These are phyloP conservation scores for Flaveria floridana DNA, from an alignment of 140 eudicot species.

Conservation along the genomic window DNA sequence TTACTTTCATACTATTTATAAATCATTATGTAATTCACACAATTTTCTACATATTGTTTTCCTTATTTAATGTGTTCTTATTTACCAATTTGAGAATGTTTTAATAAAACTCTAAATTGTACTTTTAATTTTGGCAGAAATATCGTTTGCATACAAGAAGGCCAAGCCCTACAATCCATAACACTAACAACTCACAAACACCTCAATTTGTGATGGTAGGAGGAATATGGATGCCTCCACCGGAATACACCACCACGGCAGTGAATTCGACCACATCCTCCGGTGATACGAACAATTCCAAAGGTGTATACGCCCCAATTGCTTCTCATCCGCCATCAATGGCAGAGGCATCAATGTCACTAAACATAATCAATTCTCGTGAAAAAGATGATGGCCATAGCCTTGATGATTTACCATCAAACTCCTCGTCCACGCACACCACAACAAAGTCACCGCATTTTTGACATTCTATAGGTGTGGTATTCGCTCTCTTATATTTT, in stretches of 20 bases:
- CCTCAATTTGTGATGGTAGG: constrained; percentile 98
- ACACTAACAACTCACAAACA: constrained; percentile 53
- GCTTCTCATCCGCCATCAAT: constrained; percentile 49
- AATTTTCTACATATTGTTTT: too few species aligned
- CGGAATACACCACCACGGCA: constrained; percentile 62
- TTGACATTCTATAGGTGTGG: constrained; percentile 30
- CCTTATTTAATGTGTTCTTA: too few species aligned
- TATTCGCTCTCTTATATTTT: neutral
- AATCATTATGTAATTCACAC: too few species aligned
- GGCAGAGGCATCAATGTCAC: neutral
- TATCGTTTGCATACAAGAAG: constrained; percentile 86
- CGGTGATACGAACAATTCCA: constrained; percentile 40
- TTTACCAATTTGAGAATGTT: too few species aligned
- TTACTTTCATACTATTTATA: too few species aligned
- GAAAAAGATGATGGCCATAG: constrained; percentile 38
- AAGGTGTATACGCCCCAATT: constrained; percentile 66
- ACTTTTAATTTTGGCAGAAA: constrained; percentile 44
- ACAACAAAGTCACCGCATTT: constrained; percentile 47
- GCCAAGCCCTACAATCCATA: constrained; percentile 57
- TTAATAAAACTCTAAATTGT: too few species aligned
- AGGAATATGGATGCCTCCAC: constrained; percentile 96
- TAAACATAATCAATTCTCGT: constrained; percentile 38
- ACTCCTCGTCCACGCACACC: constrained; percentile 68
- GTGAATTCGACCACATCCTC: constrained; percentile 42
- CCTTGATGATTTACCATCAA: constrained; percentile 48